These are phyloP conservation scores for Dothideomycetidae sp. DNA, from an alignment of 2,329 filamentous ascomycete genomes.

Conservation along the genomic window DNA sequence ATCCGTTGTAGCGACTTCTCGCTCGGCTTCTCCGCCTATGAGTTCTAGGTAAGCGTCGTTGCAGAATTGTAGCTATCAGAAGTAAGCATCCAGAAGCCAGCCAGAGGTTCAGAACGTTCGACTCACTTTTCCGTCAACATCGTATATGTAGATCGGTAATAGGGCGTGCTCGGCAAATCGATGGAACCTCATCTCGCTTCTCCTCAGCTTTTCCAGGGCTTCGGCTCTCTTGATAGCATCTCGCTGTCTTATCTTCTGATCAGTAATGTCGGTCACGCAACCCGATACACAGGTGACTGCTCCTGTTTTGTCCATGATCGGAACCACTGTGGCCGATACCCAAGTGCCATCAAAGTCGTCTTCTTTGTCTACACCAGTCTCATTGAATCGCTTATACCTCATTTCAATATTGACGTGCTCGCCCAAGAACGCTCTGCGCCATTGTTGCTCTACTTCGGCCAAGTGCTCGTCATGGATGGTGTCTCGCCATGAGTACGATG, in stretches of 20 bases:
- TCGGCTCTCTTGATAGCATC: slow-evolving; percentile 28
- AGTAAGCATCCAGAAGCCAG: neutral
- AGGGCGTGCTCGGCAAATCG: slow-evolving; percentile 21
- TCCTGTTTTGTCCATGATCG: slow-evolving; percentile 12
- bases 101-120: neutral
- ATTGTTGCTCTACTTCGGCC: neutral
- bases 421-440: neutral
- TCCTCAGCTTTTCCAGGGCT: slow-evolving; percentile 25
- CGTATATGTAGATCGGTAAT: slow-evolving; percentile 21
- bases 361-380: slow-evolving; percentile 9
- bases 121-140: slow-evolving; percentile 7
- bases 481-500: slow-evolving; percentile 1
- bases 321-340: slow-evolving; percentile 15
- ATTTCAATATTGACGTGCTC: slow-evolving; percentile 12
- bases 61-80: slow-evolving; percentile 27
- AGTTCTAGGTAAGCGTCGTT: slow-evolving; percentile 37
- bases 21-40: slow-evolving; percentile 27
- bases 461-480: slow-evolving; percentile 5
- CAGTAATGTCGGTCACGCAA: slow-evolving; percentile 17
- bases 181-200: slow-evolving; percentile 23
- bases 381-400: slow-evolving; percentile 11
- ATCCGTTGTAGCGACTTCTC: slow-evolving; percentile 26
- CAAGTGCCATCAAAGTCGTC: slow-evolving; percentile 13
- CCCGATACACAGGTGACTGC: slow-evolving; percentile 14
- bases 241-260: slow-evolving; percentile 16